phyloP scores from a whole-genome alignment of 2,329 filamentous ascomycete genomes.

The Nemania diffusa region DNA sequence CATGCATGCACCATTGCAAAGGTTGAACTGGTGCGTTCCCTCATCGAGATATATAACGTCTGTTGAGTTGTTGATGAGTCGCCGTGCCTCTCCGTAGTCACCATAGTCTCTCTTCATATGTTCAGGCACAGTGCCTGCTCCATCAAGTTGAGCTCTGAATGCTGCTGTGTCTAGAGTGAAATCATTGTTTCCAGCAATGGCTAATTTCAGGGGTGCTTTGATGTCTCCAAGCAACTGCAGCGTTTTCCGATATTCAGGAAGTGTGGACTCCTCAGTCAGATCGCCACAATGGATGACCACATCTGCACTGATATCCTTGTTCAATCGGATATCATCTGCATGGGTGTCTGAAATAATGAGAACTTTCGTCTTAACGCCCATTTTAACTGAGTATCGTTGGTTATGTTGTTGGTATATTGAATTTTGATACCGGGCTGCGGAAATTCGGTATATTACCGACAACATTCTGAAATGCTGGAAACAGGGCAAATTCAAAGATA shows the following conservation, averaged over 20 bases:
- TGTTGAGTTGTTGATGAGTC: slow-evolving; percentile 54
- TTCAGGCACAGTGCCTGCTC: slow-evolving; percentile 24
- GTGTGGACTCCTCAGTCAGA: slow-evolving; percentile 57
- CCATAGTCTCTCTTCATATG: slow-evolving; percentile 52
- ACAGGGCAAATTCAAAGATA: no score
- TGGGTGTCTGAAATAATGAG: slow-evolving; percentile 61
- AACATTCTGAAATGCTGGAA: no score
- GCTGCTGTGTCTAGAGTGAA: slow-evolving; percentile 53
- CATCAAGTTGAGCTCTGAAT: slow-evolving; percentile 51
- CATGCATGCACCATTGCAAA: slow-evolving; percentile 62
- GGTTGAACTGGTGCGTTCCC: slow-evolving; percentile 58
- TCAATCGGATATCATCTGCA: slow-evolving; percentile 60
- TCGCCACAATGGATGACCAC: slow-evolving; percentile 63
- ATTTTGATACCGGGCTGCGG: no score
- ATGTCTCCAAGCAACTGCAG: slow-evolving; percentile 53
- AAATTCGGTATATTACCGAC: no score
- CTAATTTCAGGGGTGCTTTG: slow-evolving; percentile 58
- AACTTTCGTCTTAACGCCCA: slow-evolving; percentile 52
- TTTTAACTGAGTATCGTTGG: not conserved
- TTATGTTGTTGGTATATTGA: no score
- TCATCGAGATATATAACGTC: slow-evolving; percentile 62
- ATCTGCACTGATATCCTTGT: slow-evolving; percentile 58
- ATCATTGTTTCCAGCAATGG: slow-evolving; percentile 65
- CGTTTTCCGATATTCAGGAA: slow-evolving; percentile 53
- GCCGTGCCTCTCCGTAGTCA: slow-evolving; percentile 50